Conservation (phyloP, 306 rosid genomes). For the Cucumis melo region DNA sequence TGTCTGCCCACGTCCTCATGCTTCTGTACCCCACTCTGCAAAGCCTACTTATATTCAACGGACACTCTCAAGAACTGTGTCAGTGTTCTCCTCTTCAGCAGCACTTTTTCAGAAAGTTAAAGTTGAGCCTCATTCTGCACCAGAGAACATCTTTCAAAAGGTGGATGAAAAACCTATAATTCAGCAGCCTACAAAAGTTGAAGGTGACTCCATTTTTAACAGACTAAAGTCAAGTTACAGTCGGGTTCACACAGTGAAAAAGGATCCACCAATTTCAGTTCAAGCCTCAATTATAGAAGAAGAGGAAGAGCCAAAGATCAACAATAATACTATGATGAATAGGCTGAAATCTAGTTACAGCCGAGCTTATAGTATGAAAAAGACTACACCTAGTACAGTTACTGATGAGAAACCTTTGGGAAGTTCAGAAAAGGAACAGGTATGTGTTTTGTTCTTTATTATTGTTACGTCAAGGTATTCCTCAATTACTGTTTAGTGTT, state of each 20-base stretch:
- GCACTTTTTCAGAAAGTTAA: slow-evolving; percentile 70
- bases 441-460: neutral
- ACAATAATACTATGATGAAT: slow-evolving; percentile 29
- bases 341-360: slow-evolving; percentile 52
- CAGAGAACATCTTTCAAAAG: slow-evolving; percentile 4
- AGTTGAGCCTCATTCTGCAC: neutral
- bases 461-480: neutral
- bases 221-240: slow-evolving; percentile 55
- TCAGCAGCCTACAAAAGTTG: slow-evolving; percentile 16
- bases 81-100: slow-evolving; percentile 91
- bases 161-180: neutral
- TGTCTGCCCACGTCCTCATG: slow-evolving; percentile 32
- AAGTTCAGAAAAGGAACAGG: slow-evolving; percentile 13
- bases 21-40: slow-evolving; percentile 23
- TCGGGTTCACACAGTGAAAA: slow-evolving; percentile 28
- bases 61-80: slow-evolving; percentile 75
- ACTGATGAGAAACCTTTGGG: slow-evolving; percentile 6
- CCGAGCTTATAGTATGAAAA: slow-evolving; percentile 25
- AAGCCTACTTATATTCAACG: slow-evolving; percentile 42
- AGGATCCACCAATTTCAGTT: slow-evolving; percentile 6
- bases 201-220: slow-evolving; percentile 32
- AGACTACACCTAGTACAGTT: slow-evolving; percentile 7
- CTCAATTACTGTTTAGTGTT: neutral
- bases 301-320: slow-evolving; percentile 7
- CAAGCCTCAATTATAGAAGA: slow-evolving; percentile 4